A percentile compares a stretch with the other conserved stretches of the same genome.
Conservation (phyloP, 371 early-diverging fungal genomes). For the Nosema bombycis region DNA sequence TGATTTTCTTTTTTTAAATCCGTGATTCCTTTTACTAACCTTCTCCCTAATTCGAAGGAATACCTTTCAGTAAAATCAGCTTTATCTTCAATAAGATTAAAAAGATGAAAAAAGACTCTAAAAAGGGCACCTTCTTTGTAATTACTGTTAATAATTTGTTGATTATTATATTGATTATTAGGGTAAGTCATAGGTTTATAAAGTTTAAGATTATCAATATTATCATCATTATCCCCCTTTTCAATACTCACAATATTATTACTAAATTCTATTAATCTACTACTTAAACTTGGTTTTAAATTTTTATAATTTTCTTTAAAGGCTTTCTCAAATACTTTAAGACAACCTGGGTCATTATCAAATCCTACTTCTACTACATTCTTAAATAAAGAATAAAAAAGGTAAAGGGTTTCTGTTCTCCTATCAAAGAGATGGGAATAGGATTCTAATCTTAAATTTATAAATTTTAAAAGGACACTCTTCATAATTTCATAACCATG, state of each 20-base stretch:
- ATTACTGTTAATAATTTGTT: slow-evolving; percentile 12
- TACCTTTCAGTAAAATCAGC: slow-evolving; percentile 27
- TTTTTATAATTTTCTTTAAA: slow-evolving; percentile 13
- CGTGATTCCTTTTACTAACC: not conserved
- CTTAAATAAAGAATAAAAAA: slow-evolving; percentile 27
- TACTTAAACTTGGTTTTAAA: slow-evolving; percentile 22
- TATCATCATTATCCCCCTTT: not conserved
- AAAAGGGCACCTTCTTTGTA: not conserved
- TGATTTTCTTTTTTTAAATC: slow-evolving; percentile 25
- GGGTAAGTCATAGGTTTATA: not conserved
- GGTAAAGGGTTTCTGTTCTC: slow-evolving; percentile 32
- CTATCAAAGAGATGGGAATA: slow-evolving; percentile 19
- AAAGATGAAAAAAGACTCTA: slow-evolving; percentile 28
- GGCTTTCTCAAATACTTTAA: slow-evolving; percentile 3
- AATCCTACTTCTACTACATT: slow-evolving; percentile 42
- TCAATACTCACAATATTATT: not conserved
- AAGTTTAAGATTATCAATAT: not conserved
- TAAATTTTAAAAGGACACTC: slow-evolving; percentile 22
- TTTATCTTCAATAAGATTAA: slow-evolving; percentile 38
- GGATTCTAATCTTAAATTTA: not conserved
- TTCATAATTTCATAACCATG: slow-evolving; percentile 15
- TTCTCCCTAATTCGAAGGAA: slow-evolving; percentile 9
- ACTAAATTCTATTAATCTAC: slow-evolving; percentile 31
- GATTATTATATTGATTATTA: slow-evolving; percentile 1
- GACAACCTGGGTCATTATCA: not conserved